Conservation (phyloP, 2,329 filamentous ascomycete species). For the Akanthomyces lecanii region DNA sequence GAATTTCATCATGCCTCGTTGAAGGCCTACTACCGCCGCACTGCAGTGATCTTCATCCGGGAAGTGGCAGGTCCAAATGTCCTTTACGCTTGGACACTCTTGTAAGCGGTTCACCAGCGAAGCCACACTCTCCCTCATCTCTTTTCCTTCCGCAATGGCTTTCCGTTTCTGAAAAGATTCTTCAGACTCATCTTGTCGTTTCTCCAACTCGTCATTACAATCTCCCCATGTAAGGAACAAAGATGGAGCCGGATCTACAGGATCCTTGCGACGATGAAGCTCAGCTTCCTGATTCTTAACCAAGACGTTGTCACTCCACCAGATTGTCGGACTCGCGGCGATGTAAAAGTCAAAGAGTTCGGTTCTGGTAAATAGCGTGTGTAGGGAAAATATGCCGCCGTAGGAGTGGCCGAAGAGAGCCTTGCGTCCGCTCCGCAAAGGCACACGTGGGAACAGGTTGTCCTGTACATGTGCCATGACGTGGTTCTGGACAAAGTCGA, state of each 20-base stretch:
- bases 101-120: conserved; percentile 21
- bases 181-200: conserved; percentile 26
- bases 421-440: conserved; percentile 34
- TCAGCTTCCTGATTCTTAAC: conserved; percentile 28
- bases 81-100: conserved; percentile 20
- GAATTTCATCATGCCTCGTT: conserved; percentile 15
- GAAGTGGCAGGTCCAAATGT: conserved; percentile 25
- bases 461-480: conserved; percentile 33
- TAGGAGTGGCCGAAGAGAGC: conserved; percentile 48
- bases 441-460: conserved; percentile 24
- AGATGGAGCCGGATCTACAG: conserved; percentile 24
- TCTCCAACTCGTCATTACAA: conserved; percentile 28
- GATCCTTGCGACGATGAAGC: conserved; percentile 23
- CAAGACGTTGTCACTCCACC: conserved; percentile 43
- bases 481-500: conserved; percentile 38
- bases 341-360: conserved; percentile 41
- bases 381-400: conserved; percentile 44
- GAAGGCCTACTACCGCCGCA: conserved; percentile 16
- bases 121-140: conserved; percentile 15
- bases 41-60: conserved; percentile 24
- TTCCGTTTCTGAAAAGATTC: conserved; percentile 29
- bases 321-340: conserved; percentile 43
- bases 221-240: conserved; percentile 32
- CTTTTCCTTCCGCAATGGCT: conserved; percentile 22
- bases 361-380: conserved; percentile 38